phyloP scores from a whole-genome alignment of 495 filamentous ascomycete genomes.

The Clohesyomyces aquaticus region DNA sequence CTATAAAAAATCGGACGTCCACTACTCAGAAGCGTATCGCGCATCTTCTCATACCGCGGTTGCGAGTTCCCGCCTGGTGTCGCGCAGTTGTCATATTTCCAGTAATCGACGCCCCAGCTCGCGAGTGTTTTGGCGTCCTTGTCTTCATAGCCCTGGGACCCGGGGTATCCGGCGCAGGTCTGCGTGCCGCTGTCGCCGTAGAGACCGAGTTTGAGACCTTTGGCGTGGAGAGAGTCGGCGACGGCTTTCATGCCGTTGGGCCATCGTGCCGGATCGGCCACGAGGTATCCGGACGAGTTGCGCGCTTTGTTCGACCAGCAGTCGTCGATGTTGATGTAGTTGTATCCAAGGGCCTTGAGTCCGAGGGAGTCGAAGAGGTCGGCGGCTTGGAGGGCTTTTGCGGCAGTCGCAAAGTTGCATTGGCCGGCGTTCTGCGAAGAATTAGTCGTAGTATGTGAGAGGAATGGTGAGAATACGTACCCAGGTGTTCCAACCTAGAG shows the following conservation, averaged over 20 bases:
- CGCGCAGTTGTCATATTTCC: constrained; percentile 42
- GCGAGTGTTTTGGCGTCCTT: constrained; percentile 52
- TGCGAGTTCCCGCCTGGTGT: constrained; percentile 29
- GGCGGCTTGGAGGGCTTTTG: too few relatives aligned
- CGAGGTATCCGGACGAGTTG: constrained; percentile 26
- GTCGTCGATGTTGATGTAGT: constrained; percentile 36
- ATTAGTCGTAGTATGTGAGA: too few relatives aligned
- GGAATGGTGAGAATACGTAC: too few relatives aligned
- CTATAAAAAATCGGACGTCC: constrained; percentile 20
- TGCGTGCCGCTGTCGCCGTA: constrained; percentile 41
- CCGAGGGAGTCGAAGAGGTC: too few relatives aligned
- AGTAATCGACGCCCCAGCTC: constrained; percentile 49
- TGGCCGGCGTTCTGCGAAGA: too few relatives aligned
- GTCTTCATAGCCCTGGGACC: constrained; percentile 50
- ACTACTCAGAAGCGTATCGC: constrained; percentile 27
- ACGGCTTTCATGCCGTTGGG: constrained; percentile 32
- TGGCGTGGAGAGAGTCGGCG: constrained; percentile 18
- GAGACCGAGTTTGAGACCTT: constrained; percentile 23
- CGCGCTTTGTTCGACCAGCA: constrained; percentile 32
- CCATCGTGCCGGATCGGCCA: constrained; percentile 24
- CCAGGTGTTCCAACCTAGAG: too few relatives aligned
- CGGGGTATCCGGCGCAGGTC: constrained; percentile 44
- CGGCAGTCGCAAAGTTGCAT: too few relatives aligned
- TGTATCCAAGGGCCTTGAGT: too few relatives aligned
- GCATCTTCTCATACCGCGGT: constrained; percentile 30